Conservation (phyloP, 1,284 basidiomycete species). For the Sanghuangporus weigelae region DNA sequence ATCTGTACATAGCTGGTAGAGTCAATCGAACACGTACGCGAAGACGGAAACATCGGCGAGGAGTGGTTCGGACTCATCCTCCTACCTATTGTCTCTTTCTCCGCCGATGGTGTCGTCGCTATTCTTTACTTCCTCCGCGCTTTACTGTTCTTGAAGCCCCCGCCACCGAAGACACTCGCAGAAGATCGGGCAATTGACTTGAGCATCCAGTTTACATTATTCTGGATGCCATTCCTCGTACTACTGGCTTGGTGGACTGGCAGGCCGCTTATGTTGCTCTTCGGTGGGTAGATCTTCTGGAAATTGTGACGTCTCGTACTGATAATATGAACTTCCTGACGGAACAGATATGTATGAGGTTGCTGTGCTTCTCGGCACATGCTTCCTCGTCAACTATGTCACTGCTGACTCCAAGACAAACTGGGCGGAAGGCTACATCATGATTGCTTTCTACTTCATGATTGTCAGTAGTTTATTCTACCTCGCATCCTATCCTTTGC, state of each 20-base stretch:
- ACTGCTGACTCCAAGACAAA: slow-evolving; percentile 67
- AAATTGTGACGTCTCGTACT: background rate
- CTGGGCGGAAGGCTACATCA: slow-evolving; percentile 57
- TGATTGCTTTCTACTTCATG: slow-evolving; percentile 57
- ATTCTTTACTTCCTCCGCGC: slow-evolving; percentile 29
- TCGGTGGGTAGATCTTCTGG: slow-evolving; percentile 34
- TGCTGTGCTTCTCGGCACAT: slow-evolving; percentile 49
- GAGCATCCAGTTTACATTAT: slow-evolving; percentile 61
- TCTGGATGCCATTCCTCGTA: slow-evolving; percentile 61
- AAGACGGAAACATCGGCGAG: slow-evolving; percentile 35
- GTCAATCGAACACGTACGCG: slow-evolving; percentile 50
- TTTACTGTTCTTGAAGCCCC: slow-evolving; percentile 32
- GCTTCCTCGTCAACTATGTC: slow-evolving; percentile 68
- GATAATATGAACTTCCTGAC: slow-evolving; percentile 16
- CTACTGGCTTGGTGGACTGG: slow-evolving; percentile 54
- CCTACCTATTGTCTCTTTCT: slow-evolving; percentile 64
- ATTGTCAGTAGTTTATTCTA: slow-evolving; percentile 35
- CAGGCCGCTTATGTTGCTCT: slow-evolving; percentile 49
- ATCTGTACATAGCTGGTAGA: slow-evolving; percentile 45
- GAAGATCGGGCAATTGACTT: slow-evolving; percentile 58
- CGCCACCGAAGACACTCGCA: slow-evolving; percentile 44
- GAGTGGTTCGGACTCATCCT: slow-evolving; percentile 72
- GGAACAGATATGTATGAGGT: slow-evolving; percentile 48
- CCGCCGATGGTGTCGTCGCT: slow-evolving; percentile 48
- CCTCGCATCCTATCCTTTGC: background rate